A percentile compares a stretch with the other conserved stretches of the same genome.
These are phyloP conservation scores for Aspergillus uvarum DNA, from an alignment of 2,329 filamentous ascomycete genomes.

Conservation along the genomic window DNA sequence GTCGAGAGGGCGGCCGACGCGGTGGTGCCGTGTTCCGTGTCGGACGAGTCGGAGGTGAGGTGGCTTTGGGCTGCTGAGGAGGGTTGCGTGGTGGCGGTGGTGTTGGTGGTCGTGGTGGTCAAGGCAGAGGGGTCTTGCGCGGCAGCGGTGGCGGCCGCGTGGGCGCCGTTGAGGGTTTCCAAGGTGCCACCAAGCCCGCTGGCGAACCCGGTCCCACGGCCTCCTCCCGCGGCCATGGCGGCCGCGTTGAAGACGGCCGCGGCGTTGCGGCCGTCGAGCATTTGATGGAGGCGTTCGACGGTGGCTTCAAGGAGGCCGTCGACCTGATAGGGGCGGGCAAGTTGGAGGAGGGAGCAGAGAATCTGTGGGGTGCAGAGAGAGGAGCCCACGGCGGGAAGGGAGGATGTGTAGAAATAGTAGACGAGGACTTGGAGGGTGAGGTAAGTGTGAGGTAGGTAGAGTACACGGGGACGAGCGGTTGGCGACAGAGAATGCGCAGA, in stretches of 20 bases:
- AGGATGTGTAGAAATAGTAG: slow-evolving; percentile 90
- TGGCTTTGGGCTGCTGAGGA: slow-evolving; percentile 29
- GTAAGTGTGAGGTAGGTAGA: slow-evolving; percentile 91
- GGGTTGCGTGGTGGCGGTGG: slow-evolving; percentile 18
- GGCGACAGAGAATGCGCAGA: slow-evolving; percentile 56
- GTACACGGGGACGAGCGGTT: slow-evolving; percentile 71
- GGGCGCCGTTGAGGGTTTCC: slow-evolving; percentile 42
- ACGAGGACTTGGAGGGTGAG: slow-evolving; percentile 86
- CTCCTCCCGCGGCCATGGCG: slow-evolving; percentile 94
- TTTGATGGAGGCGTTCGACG: slow-evolving; percentile 82
- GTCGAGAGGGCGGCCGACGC: slow-evolving; percentile 24
- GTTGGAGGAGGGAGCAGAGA: slow-evolving; percentile 88
- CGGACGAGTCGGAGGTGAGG: slow-evolving; percentile 40
- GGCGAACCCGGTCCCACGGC: slow-evolving; percentile 72
- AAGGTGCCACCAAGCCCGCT: slow-evolving; percentile 52
- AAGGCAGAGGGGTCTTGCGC: background rate
- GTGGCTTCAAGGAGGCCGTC: slow-evolving; percentile 91
- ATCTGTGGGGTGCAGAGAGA: slow-evolving; percentile 90
- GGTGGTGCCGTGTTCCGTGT: slow-evolving; percentile 38
- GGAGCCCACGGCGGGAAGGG: slow-evolving; percentile 72
- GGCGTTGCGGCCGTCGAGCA: slow-evolving; percentile 89
- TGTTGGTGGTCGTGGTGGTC: slow-evolving; percentile 12
- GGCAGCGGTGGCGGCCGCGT: slow-evolving; percentile 24
- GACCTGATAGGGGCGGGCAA: slow-evolving; percentile 88
- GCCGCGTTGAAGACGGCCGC: slow-evolving; percentile 97